These are phyloP conservation scores for Xylariaceae sp. DNA, from an alignment of 2,329 filamentous ascomycete genomes.

Conservation along the genomic window DNA sequence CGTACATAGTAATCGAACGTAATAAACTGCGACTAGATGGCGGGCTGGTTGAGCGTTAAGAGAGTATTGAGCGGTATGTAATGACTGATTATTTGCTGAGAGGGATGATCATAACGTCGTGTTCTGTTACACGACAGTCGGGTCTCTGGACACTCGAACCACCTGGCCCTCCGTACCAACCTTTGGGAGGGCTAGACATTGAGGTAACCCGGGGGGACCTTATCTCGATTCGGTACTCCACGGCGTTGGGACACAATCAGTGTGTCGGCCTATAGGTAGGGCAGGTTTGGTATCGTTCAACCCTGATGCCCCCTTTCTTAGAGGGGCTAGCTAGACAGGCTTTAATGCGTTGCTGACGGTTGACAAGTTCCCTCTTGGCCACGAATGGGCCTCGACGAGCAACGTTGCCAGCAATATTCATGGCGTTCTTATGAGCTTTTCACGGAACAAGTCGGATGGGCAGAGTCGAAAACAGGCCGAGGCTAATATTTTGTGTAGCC, in stretches of 20 bases:
- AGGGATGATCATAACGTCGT: conserved; percentile 34
- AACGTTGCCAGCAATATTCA: no score
- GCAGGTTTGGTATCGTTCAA: no score
- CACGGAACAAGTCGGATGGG: conserved; percentile 14
- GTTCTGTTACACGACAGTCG: conserved; percentile 38
- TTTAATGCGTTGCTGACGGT: neutral
- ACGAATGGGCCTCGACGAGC: conserved; percentile 5
- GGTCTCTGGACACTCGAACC: conserved; percentile 34
- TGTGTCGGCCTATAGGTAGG: conserved; percentile 1
- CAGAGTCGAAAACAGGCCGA: neutral
- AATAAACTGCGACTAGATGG: neutral
- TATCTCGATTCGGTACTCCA: conserved; percentile 36
- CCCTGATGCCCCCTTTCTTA: conserved; percentile 6
- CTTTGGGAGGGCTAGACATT: conserved; percentile 14
- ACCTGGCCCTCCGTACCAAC: conserved; percentile 18
- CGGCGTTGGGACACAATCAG: conserved; percentile 23
- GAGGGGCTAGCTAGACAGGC: conserved; percentile 1
- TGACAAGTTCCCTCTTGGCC: conserved; percentile 2
- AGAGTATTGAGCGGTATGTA: conserved; percentile 33
- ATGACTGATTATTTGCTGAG: conserved; percentile 32
- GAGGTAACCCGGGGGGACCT: conserved; percentile 26
- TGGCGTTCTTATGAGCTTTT: conserved; percentile 7
- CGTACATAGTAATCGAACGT: conserved; percentile 28
- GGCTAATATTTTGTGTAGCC: conserved; percentile 18
- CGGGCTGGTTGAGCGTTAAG: conserved; percentile 25